Base-by-base conservation (phyloP, 2,329 filamentous ascomycete species). In the Apiospora malaysiana region DNA sequence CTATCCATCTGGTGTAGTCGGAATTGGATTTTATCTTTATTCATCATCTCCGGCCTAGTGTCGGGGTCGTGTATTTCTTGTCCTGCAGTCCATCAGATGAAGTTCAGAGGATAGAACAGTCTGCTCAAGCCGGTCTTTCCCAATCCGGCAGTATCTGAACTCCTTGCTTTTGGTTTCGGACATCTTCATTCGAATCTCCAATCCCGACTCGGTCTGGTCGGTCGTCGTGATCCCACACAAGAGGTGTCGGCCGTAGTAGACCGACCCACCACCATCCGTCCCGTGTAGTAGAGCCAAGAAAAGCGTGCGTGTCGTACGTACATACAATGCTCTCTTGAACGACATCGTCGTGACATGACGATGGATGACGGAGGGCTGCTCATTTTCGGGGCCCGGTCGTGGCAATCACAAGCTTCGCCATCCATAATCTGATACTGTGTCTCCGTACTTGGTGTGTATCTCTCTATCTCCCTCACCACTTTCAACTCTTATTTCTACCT, bases 401-500 rank as follows among this genome's bases (percentile, higher is more conserved):
- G 56, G 56, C 56, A 63, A 63, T 63, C 56, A 40, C 56, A 40
- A 40, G 56, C 56, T 63, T 40, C 56, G 4, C 51, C 51, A 37
- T 59, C 25, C 51, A 59, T 21, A 37, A 21, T 32, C 14, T 25
- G 16, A 32, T 8, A 6, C 12, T 45, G 42, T 45, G 42, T 45
- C n/a, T n/a, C n/a, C n/a, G n/a, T n/a, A n/a, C n/a, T n/a, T 32
- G 32, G 32, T 32, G 32, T 32, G 32, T 51, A n/a, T 32, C 25
- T 56, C 49, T 63, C 16, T 32, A 6, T 51, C n/a, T 32, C 25
- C 27, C 49, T 63, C 16, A 5, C 18, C 7, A 21, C 2, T 10
- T 10, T 7, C 32, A 32, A 25, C 51, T 32, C 18, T 56, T 18
- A 14, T 45, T 45, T 16, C 27, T 32, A 9, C 25, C 5, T 56